These are phyloP conservation scores for Arbutus unedo DNA, from an alignment of 148 eudicot genomes.

Conservation along the genomic window DNA sequence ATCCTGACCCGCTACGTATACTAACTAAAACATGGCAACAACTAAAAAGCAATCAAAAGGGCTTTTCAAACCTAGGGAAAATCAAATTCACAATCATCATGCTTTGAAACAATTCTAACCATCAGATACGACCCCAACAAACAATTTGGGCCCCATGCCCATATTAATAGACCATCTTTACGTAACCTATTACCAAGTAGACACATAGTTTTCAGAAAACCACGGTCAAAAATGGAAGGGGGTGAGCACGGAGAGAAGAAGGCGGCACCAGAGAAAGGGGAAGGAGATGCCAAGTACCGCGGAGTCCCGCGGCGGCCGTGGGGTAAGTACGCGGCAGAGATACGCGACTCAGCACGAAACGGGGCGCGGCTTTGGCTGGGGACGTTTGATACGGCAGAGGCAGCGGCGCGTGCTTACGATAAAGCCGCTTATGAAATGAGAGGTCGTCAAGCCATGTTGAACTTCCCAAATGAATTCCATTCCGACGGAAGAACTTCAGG, in stretches of 20 bases:
- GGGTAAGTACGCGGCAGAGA: conserved; percentile 28
- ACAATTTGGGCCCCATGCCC: not conserved
- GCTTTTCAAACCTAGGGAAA: too few species aligned
- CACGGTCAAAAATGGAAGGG: not conserved
- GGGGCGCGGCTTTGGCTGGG: conserved; percentile 29
- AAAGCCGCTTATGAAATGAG: conserved; percentile 22
- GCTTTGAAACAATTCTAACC: not conserved
- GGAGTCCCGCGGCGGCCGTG: conserved; percentile 23
- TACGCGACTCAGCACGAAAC: conserved; percentile 13
- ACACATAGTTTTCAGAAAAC: not conserved
- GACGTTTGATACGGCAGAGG: not conserved
- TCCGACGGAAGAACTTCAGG: not conserved
- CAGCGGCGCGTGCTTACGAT: conserved; percentile 31
- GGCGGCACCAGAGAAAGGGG: not conserved
- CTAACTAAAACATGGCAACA: too few species aligned
- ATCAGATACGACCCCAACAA: not conserved
- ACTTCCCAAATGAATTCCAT: conserved; percentile 21
- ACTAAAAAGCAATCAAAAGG: too few species aligned
- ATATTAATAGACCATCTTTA: not conserved
- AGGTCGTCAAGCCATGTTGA: conserved; percentile 24
- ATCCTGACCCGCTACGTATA: too few species aligned
- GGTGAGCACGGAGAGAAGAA: not conserved
- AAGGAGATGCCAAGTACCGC: conserved; percentile 14
- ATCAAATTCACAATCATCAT: not conserved
- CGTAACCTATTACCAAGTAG: too few species aligned